These are phyloP conservation scores for Rusavskia elegans DNA, from an alignment of 495 filamentous ascomycete genomes.

Conservation along the genomic window DNA sequence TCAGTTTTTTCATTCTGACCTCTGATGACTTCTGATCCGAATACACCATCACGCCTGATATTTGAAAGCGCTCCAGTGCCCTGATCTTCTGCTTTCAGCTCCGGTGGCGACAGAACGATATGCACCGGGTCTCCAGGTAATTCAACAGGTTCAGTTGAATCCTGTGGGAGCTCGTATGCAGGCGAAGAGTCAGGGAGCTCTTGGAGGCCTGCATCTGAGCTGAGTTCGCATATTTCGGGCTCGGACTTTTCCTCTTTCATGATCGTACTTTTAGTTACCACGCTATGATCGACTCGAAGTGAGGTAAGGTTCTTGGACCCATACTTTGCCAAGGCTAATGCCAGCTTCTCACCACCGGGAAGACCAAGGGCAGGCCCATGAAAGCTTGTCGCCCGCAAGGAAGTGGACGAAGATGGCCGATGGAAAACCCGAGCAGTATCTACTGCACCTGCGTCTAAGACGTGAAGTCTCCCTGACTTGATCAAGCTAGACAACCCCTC, in stretches of 20 bases:
- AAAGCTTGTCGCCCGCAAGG: slow-evolving; percentile 7
- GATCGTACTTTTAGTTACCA: slow-evolving; percentile 33
- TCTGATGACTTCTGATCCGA: slow-evolving; percentile 26
- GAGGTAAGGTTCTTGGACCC: slow-evolving; percentile 33
- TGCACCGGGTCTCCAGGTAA: slow-evolving; percentile 24
- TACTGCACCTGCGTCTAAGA: slow-evolving; percentile 34
- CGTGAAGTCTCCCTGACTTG: slow-evolving; percentile 31
- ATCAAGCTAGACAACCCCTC: slow-evolving; percentile 40
- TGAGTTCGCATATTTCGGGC: slow-evolving; percentile 9
- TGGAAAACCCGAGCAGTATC: slow-evolving; percentile 14
- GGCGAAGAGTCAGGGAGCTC: slow-evolving; percentile 28
- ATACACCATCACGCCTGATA: slow-evolving; percentile 24
- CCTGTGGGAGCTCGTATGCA: slow-evolving; percentile 30
- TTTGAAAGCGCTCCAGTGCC: slow-evolving; percentile 18
- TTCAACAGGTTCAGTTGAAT: slow-evolving; percentile 21
- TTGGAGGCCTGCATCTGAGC: slow-evolving; percentile 10
- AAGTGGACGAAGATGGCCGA: slow-evolving; percentile 9
- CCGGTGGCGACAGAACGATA: slow-evolving; percentile 8
- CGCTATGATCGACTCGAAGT: slow-evolving; percentile 38
- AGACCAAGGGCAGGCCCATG: slow-evolving; percentile 10
- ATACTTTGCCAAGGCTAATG: slow-evolving; percentile 29
- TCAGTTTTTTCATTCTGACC: neutral
- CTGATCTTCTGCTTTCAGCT: slow-evolving; percentile 3
- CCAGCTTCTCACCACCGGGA: slow-evolving; percentile 39
- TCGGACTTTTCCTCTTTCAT: slow-evolving; percentile 5